Percentiles rank a stretch among this genome's conserved stretches.
Conservation (phyloP, 2,329 filamentous ascomycete genomes). For the Cadophora luteo-olivacea region DNA sequence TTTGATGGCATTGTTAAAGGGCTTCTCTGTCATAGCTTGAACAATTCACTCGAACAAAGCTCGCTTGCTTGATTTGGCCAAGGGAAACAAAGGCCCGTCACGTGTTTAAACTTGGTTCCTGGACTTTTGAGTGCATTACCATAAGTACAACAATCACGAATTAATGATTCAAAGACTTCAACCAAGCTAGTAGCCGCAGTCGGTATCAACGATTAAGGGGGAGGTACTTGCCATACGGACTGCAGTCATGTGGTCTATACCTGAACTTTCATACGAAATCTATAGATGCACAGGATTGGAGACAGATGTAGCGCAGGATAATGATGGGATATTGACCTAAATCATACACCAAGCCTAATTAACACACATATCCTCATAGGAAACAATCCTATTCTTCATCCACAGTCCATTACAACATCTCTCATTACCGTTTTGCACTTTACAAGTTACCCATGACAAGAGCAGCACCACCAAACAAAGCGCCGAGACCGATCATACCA, state of each 20-base stretch:
- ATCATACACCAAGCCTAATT: not conserved
- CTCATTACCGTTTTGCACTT: not conserved
- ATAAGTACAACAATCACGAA: no score
- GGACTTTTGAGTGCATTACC: no score
- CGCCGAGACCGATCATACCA: constrained; percentile 52
- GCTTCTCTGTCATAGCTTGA: not conserved
- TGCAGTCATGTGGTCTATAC: constrained; percentile 2
- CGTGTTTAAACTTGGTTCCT: not conserved
- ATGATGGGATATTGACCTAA: not conserved
- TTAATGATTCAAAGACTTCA: no score
- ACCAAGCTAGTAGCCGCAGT: no score
- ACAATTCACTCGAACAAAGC: not conserved
- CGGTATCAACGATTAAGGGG: no score
- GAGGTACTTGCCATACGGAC: no score
- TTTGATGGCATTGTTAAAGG: not conserved
- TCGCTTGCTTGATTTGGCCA: not conserved
- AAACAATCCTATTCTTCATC: not conserved
- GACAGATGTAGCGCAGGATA: not conserved
- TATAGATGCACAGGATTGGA: not conserved
- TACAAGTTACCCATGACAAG: constrained; percentile 17
- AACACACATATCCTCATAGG: not conserved
- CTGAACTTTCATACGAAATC: no score
- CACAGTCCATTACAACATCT: constrained; percentile 13
- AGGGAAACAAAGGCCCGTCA: not conserved
- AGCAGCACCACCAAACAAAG: constrained; percentile 52